Evolutionary conservation across 306 rosid species (phyloP).

Genomic region (Casuarina equisetifolia): DNA sequence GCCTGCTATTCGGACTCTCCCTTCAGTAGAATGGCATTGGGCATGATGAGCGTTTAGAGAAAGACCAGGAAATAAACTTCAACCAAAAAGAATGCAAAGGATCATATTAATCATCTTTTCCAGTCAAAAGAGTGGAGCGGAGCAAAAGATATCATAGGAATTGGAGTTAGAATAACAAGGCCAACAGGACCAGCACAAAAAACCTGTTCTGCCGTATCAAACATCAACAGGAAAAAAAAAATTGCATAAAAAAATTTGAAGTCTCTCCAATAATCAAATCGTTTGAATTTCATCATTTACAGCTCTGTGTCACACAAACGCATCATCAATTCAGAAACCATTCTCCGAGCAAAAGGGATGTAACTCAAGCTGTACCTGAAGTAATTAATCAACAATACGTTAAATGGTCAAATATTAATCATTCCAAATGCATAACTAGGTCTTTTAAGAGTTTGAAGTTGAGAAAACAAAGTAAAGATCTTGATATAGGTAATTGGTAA

Average conservation of each 20-base stretch:
- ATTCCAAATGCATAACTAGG: neutral
- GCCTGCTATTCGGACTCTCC: no score
- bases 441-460: neutral
- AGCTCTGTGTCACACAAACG: constrained; percentile 84
- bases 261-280: neutral
- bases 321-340: constrained; percentile 84
- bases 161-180: constrained; percentile 8
- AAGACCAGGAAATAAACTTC: neutral
- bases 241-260: constrained; percentile 24
- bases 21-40: neutral
- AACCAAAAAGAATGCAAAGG: neutral
- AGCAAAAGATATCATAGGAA: neutral
- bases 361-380: constrained; percentile 96
- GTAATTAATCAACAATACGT: constrained; percentile 23
- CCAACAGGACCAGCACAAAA: neutral
- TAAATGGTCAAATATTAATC: neutral
- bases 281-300: constrained; percentile 30
- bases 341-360: constrained; percentile 96
- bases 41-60: neutral
- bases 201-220: neutral
- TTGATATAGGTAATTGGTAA: neutral
- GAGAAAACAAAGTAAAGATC: neutral
- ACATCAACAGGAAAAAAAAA: neutral
- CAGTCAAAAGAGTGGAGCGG: neutral
- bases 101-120: neutral